Conservation (phyloP, 2,329 filamentous ascomycete genomes). For the Trichoderma endophyticum region DNA sequence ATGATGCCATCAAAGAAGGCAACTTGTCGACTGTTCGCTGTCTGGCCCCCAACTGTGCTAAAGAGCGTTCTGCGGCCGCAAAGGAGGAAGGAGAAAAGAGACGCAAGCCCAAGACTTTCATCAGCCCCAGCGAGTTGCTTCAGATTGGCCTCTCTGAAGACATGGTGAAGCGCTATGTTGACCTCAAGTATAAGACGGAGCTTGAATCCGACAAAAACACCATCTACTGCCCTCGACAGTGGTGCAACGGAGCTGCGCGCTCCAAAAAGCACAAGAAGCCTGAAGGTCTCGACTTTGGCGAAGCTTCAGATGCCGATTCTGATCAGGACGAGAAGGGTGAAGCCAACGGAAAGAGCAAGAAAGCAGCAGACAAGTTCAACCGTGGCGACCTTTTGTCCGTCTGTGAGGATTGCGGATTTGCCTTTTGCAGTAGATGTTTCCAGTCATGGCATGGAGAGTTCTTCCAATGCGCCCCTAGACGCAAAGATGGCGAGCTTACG, state of each 20-base stretch:
- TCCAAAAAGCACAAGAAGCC: constrained; percentile 72
- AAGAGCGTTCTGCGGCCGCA: constrained; percentile 45
- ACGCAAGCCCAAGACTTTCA: constrained; percentile 60
- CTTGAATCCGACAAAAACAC: constrained; percentile 90
- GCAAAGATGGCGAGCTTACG: constrained; percentile 66
- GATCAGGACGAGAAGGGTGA: constrained; percentile 27
- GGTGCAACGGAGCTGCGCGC: constrained; percentile 86
- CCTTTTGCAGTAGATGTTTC: constrained; percentile 71
- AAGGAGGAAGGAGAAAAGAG: constrained; percentile 9
- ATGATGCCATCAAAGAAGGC: constrained; percentile 80
- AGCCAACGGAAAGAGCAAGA: constrained; percentile 23
- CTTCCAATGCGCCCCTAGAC: constrained; percentile 62
- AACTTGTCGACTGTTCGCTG: constrained; percentile 78
- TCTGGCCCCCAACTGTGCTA: constrained; percentile 73
- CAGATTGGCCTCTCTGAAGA: constrained; percentile 70
- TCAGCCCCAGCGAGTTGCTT: constrained; percentile 80
- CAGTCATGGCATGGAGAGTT: constrained; percentile 94
- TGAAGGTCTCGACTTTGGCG: constrained; percentile 58
- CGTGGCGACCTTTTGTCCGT: constrained; percentile 68
- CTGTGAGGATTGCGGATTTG: constrained; percentile 84
- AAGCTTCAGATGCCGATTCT: constrained; percentile 52
- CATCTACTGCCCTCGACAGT: constrained; percentile 85
- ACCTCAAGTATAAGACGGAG: constrained; percentile 86
- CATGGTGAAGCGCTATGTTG: constrained; percentile 79
- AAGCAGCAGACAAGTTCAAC: constrained; percentile 35